A percentile compares a stretch with the other conserved stretches of the same genome.
These are phyloP conservation scores for Xylariaceae sp. DNA, from an alignment of 2,329 filamentous ascomycete species.

Conservation along the genomic window DNA sequence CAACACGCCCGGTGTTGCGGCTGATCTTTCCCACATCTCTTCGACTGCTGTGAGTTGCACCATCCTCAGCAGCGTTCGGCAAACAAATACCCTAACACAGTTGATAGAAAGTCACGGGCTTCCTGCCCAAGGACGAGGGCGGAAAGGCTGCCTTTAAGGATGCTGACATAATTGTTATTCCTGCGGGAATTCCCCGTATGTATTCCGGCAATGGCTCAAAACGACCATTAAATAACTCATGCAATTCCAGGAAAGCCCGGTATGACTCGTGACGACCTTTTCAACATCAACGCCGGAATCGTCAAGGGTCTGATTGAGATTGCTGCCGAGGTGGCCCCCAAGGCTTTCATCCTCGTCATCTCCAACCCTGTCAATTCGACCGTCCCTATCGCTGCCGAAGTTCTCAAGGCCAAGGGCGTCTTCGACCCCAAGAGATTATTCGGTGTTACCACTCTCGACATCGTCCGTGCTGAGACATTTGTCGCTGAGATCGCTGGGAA, in stretches of 20 bases:
- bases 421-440: slow-evolving; percentile 97
- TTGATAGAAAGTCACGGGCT: slow-evolving; percentile 78
- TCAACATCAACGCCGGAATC: slow-evolving; percentile 99
- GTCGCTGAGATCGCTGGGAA: slow-evolving; percentile 83
- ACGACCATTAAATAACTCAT: slow-evolving; percentile 26
- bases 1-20: slow-evolving; percentile 94
- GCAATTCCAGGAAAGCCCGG: slow-evolving; percentile 82
- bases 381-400: slow-evolving; percentile 95
- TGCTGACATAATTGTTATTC: slow-evolving; percentile 95
- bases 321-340: slow-evolving; percentile 83
- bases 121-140: slow-evolving; percentile 83
- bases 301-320: slow-evolving; percentile 92
- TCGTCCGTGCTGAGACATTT: slow-evolving; percentile 97
- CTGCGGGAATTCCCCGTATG: slow-evolving; percentile 95
- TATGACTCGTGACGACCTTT: slow-evolving; percentile 99
- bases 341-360: slow-evolving; percentile 94
- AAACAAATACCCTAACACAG: slow-evolving; percentile 33
- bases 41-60: slow-evolving; percentile 68
- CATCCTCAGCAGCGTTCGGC: slow-evolving; percentile 2
- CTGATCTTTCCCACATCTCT: slow-evolving; percentile 97
- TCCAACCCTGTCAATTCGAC: slow-evolving; percentile 99
- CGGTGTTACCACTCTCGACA: slow-evolving; percentile 97
- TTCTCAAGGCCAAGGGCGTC: slow-evolving; percentile 88
- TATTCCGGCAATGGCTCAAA: slow-evolving; percentile 25
- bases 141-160: slow-evolving; percentile 87